Evolutionary conservation across 169 alveolate species (phyloP).

Genomic region (Miamiensis avidus): DNA sequence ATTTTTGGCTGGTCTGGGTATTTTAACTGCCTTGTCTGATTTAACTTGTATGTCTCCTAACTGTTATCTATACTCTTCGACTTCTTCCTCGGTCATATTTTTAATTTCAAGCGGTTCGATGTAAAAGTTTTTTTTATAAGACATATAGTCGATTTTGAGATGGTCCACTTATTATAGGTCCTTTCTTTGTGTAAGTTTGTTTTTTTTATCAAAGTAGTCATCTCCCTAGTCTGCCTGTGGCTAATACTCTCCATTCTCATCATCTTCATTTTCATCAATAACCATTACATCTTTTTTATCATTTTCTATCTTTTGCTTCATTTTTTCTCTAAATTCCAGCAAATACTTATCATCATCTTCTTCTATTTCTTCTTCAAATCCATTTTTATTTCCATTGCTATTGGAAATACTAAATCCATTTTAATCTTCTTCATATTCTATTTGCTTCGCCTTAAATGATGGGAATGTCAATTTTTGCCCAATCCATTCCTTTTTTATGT

Average conservation of each 20-base stretch:
- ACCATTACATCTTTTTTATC: slow-evolving; percentile 48
- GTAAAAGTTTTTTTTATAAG: slow-evolving; percentile 77
- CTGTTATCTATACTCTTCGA: slow-evolving; percentile 64
- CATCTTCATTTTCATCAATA: slow-evolving; percentile 63
- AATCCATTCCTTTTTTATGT: neutral
- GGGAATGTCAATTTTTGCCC: no score
- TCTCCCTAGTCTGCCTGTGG: slow-evolving; percentile 60
- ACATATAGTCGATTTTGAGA: slow-evolving; percentile 56
- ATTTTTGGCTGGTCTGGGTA: slow-evolving; percentile 94
- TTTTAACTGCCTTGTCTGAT: slow-evolving; percentile 79
- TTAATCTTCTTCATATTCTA: slow-evolving; percentile 16
- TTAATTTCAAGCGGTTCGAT: slow-evolving; percentile 80
- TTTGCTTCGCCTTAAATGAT: no score
- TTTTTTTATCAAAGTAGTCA: slow-evolving; percentile 44
- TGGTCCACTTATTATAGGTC: slow-evolving; percentile 64
- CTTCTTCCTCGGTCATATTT: slow-evolving; percentile 75
- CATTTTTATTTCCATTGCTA: neutral
- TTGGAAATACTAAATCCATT: neutral
- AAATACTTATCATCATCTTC: slow-evolving; percentile 59
- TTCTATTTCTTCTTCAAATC: slow-evolving; percentile 37
- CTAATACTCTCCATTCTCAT: slow-evolving; percentile 57
- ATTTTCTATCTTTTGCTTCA: slow-evolving; percentile 52
- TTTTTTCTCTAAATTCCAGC: slow-evolving; percentile 46
- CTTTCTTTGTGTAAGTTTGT: slow-evolving; percentile 37
- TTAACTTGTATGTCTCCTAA: slow-evolving; percentile 89